Conservation (phyloP, 345 rosid genomes). For the Pistacia atlantica region DNA sequence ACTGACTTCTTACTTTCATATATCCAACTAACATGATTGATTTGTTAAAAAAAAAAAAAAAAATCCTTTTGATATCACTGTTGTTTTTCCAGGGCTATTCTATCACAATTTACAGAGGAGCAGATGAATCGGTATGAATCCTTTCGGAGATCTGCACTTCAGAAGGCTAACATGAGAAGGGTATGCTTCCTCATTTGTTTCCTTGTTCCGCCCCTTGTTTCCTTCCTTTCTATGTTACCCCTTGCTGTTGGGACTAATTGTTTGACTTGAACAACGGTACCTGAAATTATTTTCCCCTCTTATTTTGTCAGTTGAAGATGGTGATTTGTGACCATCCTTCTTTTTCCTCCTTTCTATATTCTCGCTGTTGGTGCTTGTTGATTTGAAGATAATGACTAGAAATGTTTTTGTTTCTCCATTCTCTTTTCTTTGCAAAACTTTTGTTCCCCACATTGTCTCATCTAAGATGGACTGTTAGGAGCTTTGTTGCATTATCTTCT, state of each 20-base stretch:
- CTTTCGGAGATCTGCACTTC: slow-evolving; percentile 93
- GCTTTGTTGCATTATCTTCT: background rate
- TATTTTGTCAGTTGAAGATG: background rate
- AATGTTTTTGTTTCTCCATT: background rate
- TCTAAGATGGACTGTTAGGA: background rate
- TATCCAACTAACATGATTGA: background rate
- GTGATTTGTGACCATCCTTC: background rate
- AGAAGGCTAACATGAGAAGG: slow-evolving; percentile 89
- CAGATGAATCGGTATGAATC: slow-evolving; percentile 96
- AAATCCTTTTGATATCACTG: background rate
- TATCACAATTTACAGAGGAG: slow-evolving; percentile 77
- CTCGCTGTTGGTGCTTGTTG: background rate
- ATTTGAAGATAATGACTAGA: background rate
- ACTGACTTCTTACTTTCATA: background rate
- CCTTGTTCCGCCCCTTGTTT: background rate
- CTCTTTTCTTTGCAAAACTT: background rate
- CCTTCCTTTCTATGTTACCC: background rate
- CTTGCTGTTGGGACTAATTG: background rate
- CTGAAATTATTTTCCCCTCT: background rate
- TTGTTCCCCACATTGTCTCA: background rate
- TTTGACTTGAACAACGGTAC: background rate
- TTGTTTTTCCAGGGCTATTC: slow-evolving; percentile 51
- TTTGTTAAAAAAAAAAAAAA: background rate
- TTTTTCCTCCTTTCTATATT: background rate
- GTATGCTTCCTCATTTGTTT: slow-evolving; percentile 34